phyloP scores from a whole-genome alignment of 1,284 basidiomycete genomes.

The Moesziomyces antarcticus region DNA sequence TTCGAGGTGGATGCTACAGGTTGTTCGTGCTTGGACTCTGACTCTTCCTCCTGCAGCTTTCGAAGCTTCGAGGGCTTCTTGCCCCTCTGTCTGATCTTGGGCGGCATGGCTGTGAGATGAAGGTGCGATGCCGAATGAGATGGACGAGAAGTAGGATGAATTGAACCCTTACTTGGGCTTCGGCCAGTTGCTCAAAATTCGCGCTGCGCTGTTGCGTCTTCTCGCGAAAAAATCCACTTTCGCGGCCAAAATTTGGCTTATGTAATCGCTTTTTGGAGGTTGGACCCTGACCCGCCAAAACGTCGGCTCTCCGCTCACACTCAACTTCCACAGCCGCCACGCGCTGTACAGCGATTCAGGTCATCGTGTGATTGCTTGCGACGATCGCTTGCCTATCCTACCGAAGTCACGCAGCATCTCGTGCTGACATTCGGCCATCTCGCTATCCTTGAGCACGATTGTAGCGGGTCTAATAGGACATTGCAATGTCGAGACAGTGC shows the following conservation, averaged over 20 bases:
- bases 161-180: slow-evolving; percentile 18
- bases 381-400: too few species aligned
- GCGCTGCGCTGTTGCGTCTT: slow-evolving; percentile 12
- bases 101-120: slow-evolving; percentile 16
- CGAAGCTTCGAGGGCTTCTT: slow-evolving; percentile 46
- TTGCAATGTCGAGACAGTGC: too few species aligned
- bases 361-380: too few species aligned
- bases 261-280: slow-evolving; percentile 5
- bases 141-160: not conserved
- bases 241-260: slow-evolving; percentile 19
- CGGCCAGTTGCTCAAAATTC: slow-evolving; percentile 3
- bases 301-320: not conserved
- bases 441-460: too few species aligned
- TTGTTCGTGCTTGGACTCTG: slow-evolving; percentile 13
- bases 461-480: too few species aligned
- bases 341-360: too few species aligned
- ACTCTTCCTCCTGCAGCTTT: slow-evolving; percentile 30
- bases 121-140: not conserved
- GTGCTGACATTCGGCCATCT: too few species aligned
- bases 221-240: slow-evolving; percentile 18
- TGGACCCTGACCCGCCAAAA: not conserved
- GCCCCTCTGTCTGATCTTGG: slow-evolving; percentile 48
- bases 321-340: slow-evolving; percentile 2
- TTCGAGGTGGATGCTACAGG: slow-evolving; percentile 18
- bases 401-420: too few species aligned